Evolutionary conservation across 768 basidiomycete genomes (phyloP).

Genomic region (Tephrocybe sp.): DNA sequence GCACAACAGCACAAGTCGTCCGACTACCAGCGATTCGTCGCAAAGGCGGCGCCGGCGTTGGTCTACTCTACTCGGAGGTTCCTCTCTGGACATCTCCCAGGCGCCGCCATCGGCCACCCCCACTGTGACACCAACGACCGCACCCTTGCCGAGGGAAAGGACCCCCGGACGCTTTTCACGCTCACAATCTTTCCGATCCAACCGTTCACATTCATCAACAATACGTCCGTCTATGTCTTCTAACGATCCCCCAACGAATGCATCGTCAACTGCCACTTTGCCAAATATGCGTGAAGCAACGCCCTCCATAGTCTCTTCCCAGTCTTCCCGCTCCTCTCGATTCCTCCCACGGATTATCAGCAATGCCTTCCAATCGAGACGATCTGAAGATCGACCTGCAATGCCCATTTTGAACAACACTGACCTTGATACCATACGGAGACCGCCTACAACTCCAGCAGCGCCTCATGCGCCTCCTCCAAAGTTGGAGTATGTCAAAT

Average conservation of each 20-base stretch:
- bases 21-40: slow-evolving; percentile 30
- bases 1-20: slow-evolving; percentile 28
- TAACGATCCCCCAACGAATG: slow-evolving; percentile 20
- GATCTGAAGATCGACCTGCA: slow-evolving; percentile 54
- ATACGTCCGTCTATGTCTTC: slow-evolving; percentile 26
- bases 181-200: slow-evolving; percentile 41
- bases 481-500: slow-evolving; percentile 88
- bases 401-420: slow-evolving; percentile 33
- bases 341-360: slow-evolving; percentile 72
- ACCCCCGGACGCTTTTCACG: slow-evolving; percentile 29
- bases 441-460: slow-evolving; percentile 27
- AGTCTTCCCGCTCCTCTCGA: slow-evolving; percentile 49
- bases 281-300: slow-evolving; percentile 21
- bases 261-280: slow-evolving; percentile 21
- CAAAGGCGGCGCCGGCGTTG: slow-evolving; percentile 60
- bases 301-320: slow-evolving; percentile 27
- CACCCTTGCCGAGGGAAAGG: slow-evolving; percentile 26
- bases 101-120: slow-evolving; percentile 14
- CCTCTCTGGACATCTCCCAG: slow-evolving; percentile 24
- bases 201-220: slow-evolving; percentile 28
- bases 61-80: slow-evolving; percentile 57
- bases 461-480: slow-evolving; percentile 64
- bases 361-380: slow-evolving; percentile 57
- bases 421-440: slow-evolving; percentile 40
- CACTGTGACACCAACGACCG: slow-evolving; percentile 17